Conservation (phyloP, 805 yeast species). For the Zygoascus flipseniorum region DNA sequence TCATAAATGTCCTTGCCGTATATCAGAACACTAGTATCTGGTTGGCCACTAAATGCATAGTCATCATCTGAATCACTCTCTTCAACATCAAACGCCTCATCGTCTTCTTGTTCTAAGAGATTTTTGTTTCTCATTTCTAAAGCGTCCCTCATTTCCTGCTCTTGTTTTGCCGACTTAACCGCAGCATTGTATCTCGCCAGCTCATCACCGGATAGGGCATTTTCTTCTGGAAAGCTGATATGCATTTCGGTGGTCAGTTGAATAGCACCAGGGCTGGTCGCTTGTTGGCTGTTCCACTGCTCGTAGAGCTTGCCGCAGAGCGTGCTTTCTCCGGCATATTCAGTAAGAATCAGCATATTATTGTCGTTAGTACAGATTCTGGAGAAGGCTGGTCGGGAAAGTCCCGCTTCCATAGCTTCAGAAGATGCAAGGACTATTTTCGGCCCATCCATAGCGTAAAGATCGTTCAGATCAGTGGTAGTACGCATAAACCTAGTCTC, state of each 20-base stretch:
- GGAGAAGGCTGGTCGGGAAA: conserved; percentile 35
- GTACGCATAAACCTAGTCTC: conserved; percentile 58
- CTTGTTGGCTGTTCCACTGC: conserved; percentile 10
- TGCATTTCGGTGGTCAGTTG: conserved; percentile 11
- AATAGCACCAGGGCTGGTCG: conserved; percentile 1
- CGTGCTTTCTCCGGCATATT: conserved; percentile 43
- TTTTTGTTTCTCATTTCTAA: conserved; percentile 31
- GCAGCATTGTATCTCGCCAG: conserved; percentile 22
- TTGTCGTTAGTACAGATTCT: conserved; percentile 52
- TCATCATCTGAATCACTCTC: conserved; percentile 25
- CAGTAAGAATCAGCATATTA: conserved; percentile 69
- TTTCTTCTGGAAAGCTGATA: conserved; percentile 16
- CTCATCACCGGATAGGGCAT: conserved; percentile 29
- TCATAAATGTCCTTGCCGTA: conserved; percentile 36
- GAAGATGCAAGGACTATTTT: conserved; percentile 77
- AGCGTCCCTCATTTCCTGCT: conserved; percentile 24
- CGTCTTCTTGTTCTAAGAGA: conserved; percentile 30
- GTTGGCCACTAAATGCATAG: conserved; percentile 17
- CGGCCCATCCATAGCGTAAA: conserved; percentile 32
- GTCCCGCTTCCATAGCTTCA: conserved; percentile 53
- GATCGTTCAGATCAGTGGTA: conserved; percentile 47
- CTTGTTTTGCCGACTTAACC: conserved; percentile 17
- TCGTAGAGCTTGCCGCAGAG: conserved; percentile 42
- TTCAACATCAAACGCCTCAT: conserved; percentile 20
- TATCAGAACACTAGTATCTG: conserved; percentile 21